phyloP scores from a whole-genome alignment of 495 filamentous ascomycete species.

The Lasiosphaeriaceae sp. region DNA sequence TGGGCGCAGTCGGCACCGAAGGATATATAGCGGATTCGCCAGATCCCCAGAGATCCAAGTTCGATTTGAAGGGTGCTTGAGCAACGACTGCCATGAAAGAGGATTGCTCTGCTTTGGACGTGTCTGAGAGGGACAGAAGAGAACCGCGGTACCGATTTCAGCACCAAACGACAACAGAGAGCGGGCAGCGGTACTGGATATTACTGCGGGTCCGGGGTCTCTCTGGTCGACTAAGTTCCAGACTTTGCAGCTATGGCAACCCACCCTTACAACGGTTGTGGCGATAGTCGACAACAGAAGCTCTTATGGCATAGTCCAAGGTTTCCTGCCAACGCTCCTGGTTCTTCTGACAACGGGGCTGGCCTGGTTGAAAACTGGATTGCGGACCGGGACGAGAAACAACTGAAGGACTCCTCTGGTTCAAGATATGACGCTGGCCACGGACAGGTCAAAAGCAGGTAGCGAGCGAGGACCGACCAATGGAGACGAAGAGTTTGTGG shows the following conservation, averaged over 20 bases:
- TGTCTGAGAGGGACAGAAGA: constrained; percentile 12
- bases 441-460: constrained; percentile 16
- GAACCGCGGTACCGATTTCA: constrained; percentile 14
- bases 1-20: constrained; percentile 32
- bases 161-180: constrained; percentile 16
- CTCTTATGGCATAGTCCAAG: constrained; percentile 20
- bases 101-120: constrained; percentile 19
- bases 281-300: constrained; percentile 9
- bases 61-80: constrained; percentile 29
- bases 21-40: constrained; percentile 30
- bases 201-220: constrained; percentile 22
- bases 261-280: constrained; percentile 10
- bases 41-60: constrained; percentile 28
- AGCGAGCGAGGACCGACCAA: constrained; percentile 27
- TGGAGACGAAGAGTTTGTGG: constrained; percentile 22
- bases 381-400: constrained; percentile 16
- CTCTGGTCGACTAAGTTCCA: constrained; percentile 27
- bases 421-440: constrained; percentile 18
- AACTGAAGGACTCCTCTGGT: constrained; percentile 10
- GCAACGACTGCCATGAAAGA: constrained; percentile 34
- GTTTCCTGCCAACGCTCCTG: constrained; percentile 5
- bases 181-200: constrained; percentile 17
- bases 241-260: constrained; percentile 17
- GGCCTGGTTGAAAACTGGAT: constrained; percentile 4
- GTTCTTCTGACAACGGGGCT: constrained; percentile 2